A percentile compares a stretch with the other conserved stretches of the same genome.
phyloP scores from a whole-genome alignment of 257 asterid species.

The Ilex aquifolium region DNA sequence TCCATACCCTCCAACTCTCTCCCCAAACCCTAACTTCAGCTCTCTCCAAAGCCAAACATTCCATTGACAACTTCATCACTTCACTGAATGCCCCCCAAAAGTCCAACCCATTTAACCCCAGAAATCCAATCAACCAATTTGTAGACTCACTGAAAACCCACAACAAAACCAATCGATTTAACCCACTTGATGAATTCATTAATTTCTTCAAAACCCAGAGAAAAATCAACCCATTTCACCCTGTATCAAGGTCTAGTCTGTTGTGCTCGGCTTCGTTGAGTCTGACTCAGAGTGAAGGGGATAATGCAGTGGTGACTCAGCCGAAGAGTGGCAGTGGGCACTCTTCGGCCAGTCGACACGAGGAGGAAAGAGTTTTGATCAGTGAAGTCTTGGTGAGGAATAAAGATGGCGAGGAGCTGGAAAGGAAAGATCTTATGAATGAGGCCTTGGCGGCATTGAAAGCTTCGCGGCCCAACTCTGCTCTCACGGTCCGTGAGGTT shows the following conservation, averaged over 20 bases:
- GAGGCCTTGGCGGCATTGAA: constrained; percentile 83
- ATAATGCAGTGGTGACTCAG: constrained; percentile 27
- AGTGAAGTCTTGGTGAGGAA: constrained; percentile 89
- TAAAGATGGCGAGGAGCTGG: constrained; percentile 93
- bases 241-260: constrained; percentile 29
- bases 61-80: not conserved
- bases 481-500: constrained; percentile 86
- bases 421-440: constrained; percentile 79
- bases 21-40: constrained; percentile 28
- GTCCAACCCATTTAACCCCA: not conserved
- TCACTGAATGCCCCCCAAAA: not conserved
- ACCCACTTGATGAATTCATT: constrained; percentile 18
- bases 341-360: constrained; percentile 25
- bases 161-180: not conserved
- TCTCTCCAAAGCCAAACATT: not conserved
- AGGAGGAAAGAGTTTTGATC: constrained; percentile 85
- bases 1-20: constrained; percentile 24
- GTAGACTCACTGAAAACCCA: not conserved
- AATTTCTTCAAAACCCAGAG: constrained; percentile 6
- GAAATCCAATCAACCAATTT: not conserved
- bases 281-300: constrained; percentile 29
- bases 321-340: constrained; percentile 38
- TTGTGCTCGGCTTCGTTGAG: constrained; percentile 65
- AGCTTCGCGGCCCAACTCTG: constrained; percentile 84
- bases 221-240: constrained; percentile 6